Conservation (phyloP, 2,329 filamentous ascomycete genomes). For the Aschersonia sp. region DNA sequence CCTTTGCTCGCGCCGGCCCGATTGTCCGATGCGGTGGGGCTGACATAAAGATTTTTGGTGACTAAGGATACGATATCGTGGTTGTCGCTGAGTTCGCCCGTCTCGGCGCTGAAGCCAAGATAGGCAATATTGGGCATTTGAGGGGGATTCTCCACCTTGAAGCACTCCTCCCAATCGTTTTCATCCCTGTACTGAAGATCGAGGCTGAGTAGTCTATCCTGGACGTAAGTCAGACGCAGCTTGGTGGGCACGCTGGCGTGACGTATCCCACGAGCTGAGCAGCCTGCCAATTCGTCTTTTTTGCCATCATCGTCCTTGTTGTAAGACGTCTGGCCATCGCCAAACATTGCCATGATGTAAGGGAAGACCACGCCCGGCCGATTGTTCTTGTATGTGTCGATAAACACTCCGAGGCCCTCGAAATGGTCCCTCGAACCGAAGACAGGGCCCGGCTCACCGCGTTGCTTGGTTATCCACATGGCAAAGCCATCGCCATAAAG, state of each 20-base stretch:
- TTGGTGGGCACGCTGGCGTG: slow-evolving; percentile 69
- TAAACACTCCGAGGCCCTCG: slow-evolving; percentile 86
- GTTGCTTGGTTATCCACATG: slow-evolving; percentile 94
- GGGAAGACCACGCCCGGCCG: slow-evolving; percentile 90
- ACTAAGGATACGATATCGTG: slow-evolving; percentile 87
- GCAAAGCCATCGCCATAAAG: slow-evolving; percentile 94
- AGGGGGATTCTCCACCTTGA: slow-evolving; percentile 55
- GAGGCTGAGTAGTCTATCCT: slow-evolving; percentile 80
- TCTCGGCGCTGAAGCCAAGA: slow-evolving; percentile 73
- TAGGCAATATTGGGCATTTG: slow-evolving; percentile 68
- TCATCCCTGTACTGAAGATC: slow-evolving; percentile 91
- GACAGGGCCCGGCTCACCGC: slow-evolving; percentile 64
- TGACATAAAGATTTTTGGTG: slow-evolving; percentile 76
- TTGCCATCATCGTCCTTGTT: slow-evolving; percentile 94
- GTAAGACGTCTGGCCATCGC: slow-evolving; percentile 78
- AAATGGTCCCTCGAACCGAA: slow-evolving; percentile 84
- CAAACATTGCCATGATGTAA: slow-evolving; percentile 97
- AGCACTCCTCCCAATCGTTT: slow-evolving; percentile 80
- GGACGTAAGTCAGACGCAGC: slow-evolving; percentile 85
- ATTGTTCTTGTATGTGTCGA: slow-evolving; percentile 99
- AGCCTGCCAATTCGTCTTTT: slow-evolving; percentile 81
- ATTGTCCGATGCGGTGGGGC: slow-evolving; percentile 21
- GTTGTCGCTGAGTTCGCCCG: slow-evolving; percentile 91
- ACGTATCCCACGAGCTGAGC: slow-evolving; percentile 84
- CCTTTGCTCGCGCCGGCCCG: slow-evolving; percentile 22